Conservation (phyloP, 768 basidiomycete genomes). For the Suillus brevipes region DNA sequence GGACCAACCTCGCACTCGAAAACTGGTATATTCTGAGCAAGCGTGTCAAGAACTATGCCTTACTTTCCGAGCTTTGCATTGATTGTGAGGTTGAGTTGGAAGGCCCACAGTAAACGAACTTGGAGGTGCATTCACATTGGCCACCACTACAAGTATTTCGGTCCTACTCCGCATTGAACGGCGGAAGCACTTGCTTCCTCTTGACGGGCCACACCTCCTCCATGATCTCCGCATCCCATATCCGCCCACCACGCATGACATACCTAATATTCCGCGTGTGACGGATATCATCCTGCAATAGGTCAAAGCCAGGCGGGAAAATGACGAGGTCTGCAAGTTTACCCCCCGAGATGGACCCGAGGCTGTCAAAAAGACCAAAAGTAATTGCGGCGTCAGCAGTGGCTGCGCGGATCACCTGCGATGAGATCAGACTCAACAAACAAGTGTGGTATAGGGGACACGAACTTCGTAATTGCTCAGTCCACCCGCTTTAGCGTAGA, state of each 20-base stretch:
- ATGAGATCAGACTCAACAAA: neutral
- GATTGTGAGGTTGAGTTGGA: neutral
- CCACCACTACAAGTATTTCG: neutral
- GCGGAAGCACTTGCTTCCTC: conserved; percentile 53
- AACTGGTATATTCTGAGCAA: no score
- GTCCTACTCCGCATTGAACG: conserved; percentile 51
- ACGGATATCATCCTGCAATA: conserved; percentile 53
- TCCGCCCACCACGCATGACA: conserved; percentile 66
- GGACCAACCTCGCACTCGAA: no score
- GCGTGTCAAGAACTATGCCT: neutral
- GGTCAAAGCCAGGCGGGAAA: conserved; percentile 60
- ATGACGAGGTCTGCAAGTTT: conserved; percentile 74
- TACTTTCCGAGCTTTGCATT: neutral
- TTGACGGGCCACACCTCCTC: conserved; percentile 71
- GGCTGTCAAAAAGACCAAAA: conserved; percentile 57
- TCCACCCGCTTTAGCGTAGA: conserved; percentile 61
- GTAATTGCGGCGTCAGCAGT: conserved; percentile 66
- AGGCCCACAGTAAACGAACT: neutral
- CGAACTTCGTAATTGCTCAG: conserved; percentile 68
- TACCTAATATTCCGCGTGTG: conserved; percentile 51
- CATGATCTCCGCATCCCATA: conserved; percentile 70
- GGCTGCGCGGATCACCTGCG: conserved; percentile 65
- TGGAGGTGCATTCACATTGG: no score
- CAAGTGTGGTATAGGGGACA: neutral
- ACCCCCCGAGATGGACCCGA: conserved; percentile 62